These are phyloP conservation scores for Crithidia thermophila DNA, from an alignment of 208 protist genomes.

Conservation along the genomic window DNA sequence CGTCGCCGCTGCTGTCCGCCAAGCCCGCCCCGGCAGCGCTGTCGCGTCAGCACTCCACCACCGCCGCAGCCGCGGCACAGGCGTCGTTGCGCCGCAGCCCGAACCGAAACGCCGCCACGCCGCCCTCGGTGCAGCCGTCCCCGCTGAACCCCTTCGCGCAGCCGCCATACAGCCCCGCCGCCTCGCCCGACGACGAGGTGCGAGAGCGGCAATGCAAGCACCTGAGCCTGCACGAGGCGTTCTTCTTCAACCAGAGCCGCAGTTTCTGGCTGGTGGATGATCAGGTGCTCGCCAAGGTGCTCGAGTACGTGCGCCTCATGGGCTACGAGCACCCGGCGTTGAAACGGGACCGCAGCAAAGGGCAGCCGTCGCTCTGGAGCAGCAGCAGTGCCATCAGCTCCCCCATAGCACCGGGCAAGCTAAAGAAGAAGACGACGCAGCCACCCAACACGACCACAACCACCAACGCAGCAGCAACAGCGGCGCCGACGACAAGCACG, in stretches of 20 bases:
- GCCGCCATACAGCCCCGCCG: background rate
- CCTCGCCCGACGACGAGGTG: slow-evolving; percentile 15
- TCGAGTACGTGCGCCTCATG: slow-evolving; percentile 78
- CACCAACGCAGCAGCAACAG: background rate
- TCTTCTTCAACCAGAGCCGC: slow-evolving; percentile 52
- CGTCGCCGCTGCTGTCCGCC: background rate
- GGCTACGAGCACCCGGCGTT: slow-evolving; percentile 61
- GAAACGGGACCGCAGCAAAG: slow-evolving; percentile 23
- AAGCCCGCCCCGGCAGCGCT: background rate
- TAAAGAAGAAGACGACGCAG: slow-evolving; percentile 18
- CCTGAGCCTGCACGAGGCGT: slow-evolving; percentile 73
- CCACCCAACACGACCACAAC: too few relatives aligned
- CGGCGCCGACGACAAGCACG: background rate
- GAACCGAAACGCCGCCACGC: background rate
- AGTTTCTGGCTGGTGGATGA: slow-evolving; percentile 76
- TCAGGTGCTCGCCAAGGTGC: slow-evolving; percentile 62
- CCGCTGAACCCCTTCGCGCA: background rate
- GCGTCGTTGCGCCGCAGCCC: slow-evolving; percentile 6
- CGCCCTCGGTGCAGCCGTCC: background rate
- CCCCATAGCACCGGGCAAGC: slow-evolving; percentile 11
- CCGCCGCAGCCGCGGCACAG: background rate
- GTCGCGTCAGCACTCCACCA: slow-evolving; percentile 19
- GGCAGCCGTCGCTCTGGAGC: slow-evolving; percentile 33
- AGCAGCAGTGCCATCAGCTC: slow-evolving; percentile 27
- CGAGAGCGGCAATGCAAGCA: slow-evolving; percentile 27